A percentile compares a stretch with the other conserved stretches of the same genome.
These are phyloP conservation scores for Entophlyctis luteolus DNA, from an alignment of 192 early-diverging fungal species.

Conservation along the genomic window DNA sequence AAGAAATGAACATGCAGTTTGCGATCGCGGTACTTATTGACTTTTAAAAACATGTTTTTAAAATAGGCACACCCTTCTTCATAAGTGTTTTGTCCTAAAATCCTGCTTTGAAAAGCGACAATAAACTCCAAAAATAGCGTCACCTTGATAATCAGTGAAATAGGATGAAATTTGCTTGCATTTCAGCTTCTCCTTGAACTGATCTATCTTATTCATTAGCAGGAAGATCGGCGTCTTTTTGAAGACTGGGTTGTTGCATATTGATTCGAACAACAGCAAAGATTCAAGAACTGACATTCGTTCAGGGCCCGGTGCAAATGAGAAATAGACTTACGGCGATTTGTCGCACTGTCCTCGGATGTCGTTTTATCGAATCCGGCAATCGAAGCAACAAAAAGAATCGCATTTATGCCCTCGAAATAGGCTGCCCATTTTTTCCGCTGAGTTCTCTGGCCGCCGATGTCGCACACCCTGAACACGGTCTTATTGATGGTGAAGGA, in stretches of 20 bases:
- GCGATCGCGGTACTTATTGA: conserved; percentile 33
- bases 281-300: conserved; percentile 35
- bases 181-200: conserved; percentile 44
- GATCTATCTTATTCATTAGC: conserved; percentile 52
- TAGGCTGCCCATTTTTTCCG: conserved; percentile 32
- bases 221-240: conserved; percentile 39
- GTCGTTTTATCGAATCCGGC: conserved; percentile 55
- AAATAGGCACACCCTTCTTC: conserved; percentile 38
- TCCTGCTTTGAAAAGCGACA: not conserved
- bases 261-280: conserved; percentile 38
- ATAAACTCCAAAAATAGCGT: not conserved
- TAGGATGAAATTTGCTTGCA: conserved; percentile 26
- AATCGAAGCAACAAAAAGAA: conserved; percentile 58
- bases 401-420: conserved; percentile 58
- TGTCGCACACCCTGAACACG: conserved; percentile 54
- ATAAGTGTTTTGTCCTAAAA: conserved; percentile 34
- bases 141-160: conserved; percentile 43
- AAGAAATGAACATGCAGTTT: conserved; percentile 53
- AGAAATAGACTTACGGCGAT: conserved; percentile 34
- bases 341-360: conserved; percentile 51
- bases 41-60: conserved; percentile 28
- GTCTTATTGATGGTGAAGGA: conserved; percentile 51
- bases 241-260: conserved; percentile 44
- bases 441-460: conserved; percentile 61
- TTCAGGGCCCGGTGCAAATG: not conserved